Conservation (phyloP, 805 yeast species). For the Lipomyces chichibuensis region DNA sequence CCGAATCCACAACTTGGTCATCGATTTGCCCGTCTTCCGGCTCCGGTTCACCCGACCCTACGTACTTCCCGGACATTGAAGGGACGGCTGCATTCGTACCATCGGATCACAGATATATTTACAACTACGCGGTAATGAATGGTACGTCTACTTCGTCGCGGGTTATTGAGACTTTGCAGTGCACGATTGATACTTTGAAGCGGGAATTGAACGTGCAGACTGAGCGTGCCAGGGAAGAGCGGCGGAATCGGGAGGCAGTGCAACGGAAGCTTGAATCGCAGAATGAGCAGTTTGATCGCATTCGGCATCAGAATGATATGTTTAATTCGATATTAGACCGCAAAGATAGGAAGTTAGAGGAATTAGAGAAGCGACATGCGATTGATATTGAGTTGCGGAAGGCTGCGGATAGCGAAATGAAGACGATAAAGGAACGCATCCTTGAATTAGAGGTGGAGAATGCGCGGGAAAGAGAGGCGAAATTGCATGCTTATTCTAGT, state of each 20-base stretch:
- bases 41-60: slow-evolving; percentile 1
- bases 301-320: slow-evolving; percentile 79
- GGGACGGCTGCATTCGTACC: not conserved
- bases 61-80: not conserved
- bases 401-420: slow-evolving; percentile 3
- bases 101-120: slow-evolving; percentile 1
- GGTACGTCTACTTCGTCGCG: slow-evolving; percentile 12
- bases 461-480: slow-evolving; percentile 20
- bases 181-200: slow-evolving; percentile 58
- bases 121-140: slow-evolving; percentile 4
- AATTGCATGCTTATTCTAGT: slow-evolving; percentile 25
- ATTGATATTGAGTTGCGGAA: slow-evolving; percentile 8
- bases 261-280: slow-evolving; percentile 56
- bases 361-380: slow-evolving; percentile 59
- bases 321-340: slow-evolving; percentile 67
- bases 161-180: slow-evolving; percentile 50
- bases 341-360: slow-evolving; percentile 68
- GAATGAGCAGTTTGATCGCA: slow-evolving; percentile 53
- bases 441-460: slow-evolving; percentile 17
- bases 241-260: slow-evolving; percentile 55
- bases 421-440: slow-evolving; percentile 14
- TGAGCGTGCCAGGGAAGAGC: slow-evolving; percentile 51
- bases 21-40: not conserved
- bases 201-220: slow-evolving; percentile 50
- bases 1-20: slow-evolving; percentile 2